phyloP scores from a whole-genome alignment of 2,329 filamentous ascomycete genomes.

The Penicillium griseofulvum region DNA sequence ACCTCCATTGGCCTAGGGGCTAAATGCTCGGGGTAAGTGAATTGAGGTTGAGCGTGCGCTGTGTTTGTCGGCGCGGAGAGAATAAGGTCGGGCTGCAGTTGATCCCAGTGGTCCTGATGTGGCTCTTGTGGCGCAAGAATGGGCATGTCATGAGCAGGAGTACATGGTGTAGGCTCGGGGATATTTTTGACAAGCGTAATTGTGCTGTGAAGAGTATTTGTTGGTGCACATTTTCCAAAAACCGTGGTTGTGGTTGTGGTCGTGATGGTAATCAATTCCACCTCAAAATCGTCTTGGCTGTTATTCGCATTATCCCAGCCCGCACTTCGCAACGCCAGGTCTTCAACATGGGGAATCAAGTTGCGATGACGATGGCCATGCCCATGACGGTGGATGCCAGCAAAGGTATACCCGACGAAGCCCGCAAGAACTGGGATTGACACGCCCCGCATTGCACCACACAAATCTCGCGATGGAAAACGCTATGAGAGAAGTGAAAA shows the following conservation, averaged over 20 bases:
- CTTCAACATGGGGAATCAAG: constrained; percentile 2
- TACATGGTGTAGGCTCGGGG: background rate
- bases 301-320: background rate
- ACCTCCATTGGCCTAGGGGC: background rate
- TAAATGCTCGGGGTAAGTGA: background rate
- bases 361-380: constrained; percentile 13
- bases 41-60: background rate
- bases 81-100: background rate
- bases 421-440: constrained; percentile 24
- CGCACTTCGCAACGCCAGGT: background rate
- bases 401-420: constrained; percentile 25
- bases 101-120: background rate
- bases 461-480: background rate
- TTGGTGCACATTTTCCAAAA: constrained; percentile 10
- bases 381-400: constrained; percentile 26
- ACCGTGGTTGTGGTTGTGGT: constrained; percentile 15
- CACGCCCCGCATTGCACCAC: constrained; percentile 30
- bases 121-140: background rate
- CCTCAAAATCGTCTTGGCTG: constrained; percentile 8
- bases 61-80: background rate
- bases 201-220: background rate
- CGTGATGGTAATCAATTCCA: constrained; percentile 18
- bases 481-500: too few relatives aligned
- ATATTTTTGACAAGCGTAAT: background rate
- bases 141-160: background rate